Conservation (phyloP, 805 yeast genomes). For the Starmerella gropengiesseri region DNA sequence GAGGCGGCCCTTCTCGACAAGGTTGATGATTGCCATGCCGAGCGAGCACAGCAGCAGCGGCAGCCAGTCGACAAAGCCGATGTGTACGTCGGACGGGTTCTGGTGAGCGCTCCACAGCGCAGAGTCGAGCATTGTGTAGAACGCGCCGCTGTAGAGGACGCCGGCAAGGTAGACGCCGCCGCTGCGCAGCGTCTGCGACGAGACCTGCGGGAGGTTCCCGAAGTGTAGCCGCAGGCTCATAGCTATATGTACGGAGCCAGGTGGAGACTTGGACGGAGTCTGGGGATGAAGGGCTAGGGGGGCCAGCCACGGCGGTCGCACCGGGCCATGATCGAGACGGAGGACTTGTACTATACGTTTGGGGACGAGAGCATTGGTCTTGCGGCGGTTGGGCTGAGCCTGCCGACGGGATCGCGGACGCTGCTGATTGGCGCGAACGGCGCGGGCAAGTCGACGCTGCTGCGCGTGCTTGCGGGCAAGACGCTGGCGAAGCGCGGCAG, state of each 20-base stretch:
- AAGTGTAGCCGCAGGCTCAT: constrained; percentile 20
- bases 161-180: constrained; percentile 55
- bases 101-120: constrained; percentile 74
- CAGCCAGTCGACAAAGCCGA: constrained; percentile 89
- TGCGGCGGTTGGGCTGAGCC: constrained; percentile 45
- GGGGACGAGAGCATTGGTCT: constrained; percentile 56
- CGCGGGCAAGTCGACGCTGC: constrained; percentile 88
- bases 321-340: constrained; percentile 44
- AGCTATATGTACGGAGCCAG: background rate
- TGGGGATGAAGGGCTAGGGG: background rate
- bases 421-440: constrained; percentile 89
- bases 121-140: constrained; percentile 83
- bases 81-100: constrained; percentile 78
- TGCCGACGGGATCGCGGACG: constrained; percentile 65
- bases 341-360: constrained; percentile 58
- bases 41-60: constrained; percentile 80
- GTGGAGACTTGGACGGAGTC: background rate
- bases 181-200: constrained; percentile 58
- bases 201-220: constrained; percentile 39
- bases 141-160: constrained; percentile 61
- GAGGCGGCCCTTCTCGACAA: constrained; percentile 56
- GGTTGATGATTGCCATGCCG: constrained; percentile 74
- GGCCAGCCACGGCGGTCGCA: background rate
- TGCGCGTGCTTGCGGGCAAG: constrained; percentile 81
- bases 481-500: constrained; percentile 67